Base-by-base conservation (phyloP, 805 yeast species). In the Zygoascus flipseniorum region DNA sequence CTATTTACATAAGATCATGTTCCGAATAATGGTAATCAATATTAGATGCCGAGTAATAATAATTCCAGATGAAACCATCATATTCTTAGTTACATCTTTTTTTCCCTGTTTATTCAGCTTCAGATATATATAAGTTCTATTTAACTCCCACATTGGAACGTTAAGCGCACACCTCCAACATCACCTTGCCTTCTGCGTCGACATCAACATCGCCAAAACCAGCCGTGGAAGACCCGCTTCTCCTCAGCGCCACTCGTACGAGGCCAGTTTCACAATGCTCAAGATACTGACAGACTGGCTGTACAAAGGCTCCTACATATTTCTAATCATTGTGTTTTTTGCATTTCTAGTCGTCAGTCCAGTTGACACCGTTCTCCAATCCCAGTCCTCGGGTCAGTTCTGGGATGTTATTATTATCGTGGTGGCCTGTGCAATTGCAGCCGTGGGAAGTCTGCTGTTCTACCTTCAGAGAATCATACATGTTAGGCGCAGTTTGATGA, bases 401-500 rank as follows among this genome's bases (percentile, higher is more conserved):
- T 72, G 87, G 65, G 88, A 89, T 65, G 80, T 92, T 2, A 83
- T 90, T 57, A 87, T 90, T 55, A 87, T 89, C 19, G 80, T 86
- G 8, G 78, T 82, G 46, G 88, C 85, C 6, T 75, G 86, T 61
- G 87, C 82, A 2, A 69, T 80, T 1, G 81, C 86, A 57, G 71
- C 81, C 1, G 54, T 84, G 0, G 59, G 77, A 6, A 69, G 81
- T 2, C 57, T 82, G 0, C 56, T 80, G 1, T 65, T 86, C 18
- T 79, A 81, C 58, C 69, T 85, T 19, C 70, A 79, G 41, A 74
- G 98, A 53, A 70, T 88, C 8, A 71, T 82, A 53, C 75, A 77
- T 23, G 74, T 78, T 52, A 74, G 83, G 54, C 74, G 80, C 51
- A 72, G 83, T 49, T 63, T 89, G 56, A 79, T 80, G 54, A 93